These are phyloP conservation scores for Annona squamosa DNA, from an alignment of 164 flowering plant species.

Conservation along the genomic window DNA sequence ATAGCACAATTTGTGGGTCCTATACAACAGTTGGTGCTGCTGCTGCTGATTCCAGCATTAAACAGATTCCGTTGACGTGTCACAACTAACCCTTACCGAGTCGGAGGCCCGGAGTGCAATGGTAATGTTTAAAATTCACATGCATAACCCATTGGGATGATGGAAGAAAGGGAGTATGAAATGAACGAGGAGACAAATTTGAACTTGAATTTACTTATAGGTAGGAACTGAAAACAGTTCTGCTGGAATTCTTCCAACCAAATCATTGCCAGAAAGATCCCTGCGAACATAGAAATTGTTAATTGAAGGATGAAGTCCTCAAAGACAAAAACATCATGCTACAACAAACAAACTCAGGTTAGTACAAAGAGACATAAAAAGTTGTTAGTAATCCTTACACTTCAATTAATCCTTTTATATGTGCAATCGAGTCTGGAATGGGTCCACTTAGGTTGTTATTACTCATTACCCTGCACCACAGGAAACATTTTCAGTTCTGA, in stretches of 20 bases:
- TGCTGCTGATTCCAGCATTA: too few relatives aligned
- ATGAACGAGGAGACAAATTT: neutral
- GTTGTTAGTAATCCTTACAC: conserved; percentile 20
- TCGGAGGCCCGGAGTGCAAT: neutral
- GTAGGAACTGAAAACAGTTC: conserved; percentile 42
- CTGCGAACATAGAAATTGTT: conserved; percentile 25
- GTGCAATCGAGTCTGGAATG: conserved; percentile 37
- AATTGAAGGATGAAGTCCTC: neutral
- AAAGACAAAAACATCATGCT: neutral
- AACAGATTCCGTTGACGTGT: too few relatives aligned
- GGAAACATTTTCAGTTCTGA: conserved; percentile 3
- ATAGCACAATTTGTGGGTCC: too few relatives aligned
- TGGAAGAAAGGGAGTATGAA: neutral
- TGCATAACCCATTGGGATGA: neutral
- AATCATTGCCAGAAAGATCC: conserved; percentile 67
- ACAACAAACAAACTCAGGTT: neutral
- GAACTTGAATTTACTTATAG: conserved; percentile 47
- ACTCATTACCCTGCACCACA: conserved; percentile 26
- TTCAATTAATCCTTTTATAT: conserved; percentile 29
- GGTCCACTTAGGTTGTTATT: conserved; percentile 38
- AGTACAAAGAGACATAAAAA: neutral
- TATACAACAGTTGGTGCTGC: too few relatives aligned
- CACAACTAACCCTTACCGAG: neutral
- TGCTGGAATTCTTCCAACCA: conserved; percentile 58
- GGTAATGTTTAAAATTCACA: neutral